phyloP scores from a whole-genome alignment of 2,329 filamentous ascomycete species.

The Penicillium frequentans region DNA sequence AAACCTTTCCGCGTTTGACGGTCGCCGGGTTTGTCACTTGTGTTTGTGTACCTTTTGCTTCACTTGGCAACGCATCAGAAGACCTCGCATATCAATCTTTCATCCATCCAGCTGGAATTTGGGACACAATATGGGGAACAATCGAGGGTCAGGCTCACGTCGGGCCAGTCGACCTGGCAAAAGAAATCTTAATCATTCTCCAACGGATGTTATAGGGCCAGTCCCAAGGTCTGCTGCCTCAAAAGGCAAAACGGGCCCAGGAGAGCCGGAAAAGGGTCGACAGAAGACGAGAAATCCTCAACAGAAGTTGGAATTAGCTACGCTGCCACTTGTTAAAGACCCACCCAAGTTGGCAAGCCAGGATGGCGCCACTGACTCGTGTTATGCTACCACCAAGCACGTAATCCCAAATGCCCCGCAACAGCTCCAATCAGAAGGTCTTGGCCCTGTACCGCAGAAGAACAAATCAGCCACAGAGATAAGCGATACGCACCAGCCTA shows the following conservation, averaged over 20 bases:
- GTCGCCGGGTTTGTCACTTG: background rate
- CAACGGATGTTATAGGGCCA: background rate
- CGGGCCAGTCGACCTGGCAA: background rate
- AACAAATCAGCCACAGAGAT: background rate
- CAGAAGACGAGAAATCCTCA: background rate
- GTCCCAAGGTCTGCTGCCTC: background rate
- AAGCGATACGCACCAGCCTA: background rate
- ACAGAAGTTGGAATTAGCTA: background rate
- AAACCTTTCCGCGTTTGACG: background rate
- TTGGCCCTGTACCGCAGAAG: background rate
- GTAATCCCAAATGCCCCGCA: constrained; percentile 5
- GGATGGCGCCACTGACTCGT: background rate
- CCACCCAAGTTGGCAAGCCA: constrained; percentile 1
- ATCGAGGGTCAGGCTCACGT: too few relatives aligned
- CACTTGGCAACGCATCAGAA: background rate
- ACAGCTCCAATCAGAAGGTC: background rate
- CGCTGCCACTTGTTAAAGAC: background rate
- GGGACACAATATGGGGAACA: background rate
- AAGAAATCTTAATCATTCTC: background rate
- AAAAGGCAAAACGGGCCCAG: background rate
- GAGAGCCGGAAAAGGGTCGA: background rate
- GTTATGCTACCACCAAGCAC: constrained; percentile 9
- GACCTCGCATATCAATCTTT: background rate
- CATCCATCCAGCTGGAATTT: background rate
- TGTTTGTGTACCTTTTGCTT: background rate